Base-by-base conservation (phyloP, 2,329 filamentous ascomycete genomes). In the Rachicladosporium sp. region DNA sequence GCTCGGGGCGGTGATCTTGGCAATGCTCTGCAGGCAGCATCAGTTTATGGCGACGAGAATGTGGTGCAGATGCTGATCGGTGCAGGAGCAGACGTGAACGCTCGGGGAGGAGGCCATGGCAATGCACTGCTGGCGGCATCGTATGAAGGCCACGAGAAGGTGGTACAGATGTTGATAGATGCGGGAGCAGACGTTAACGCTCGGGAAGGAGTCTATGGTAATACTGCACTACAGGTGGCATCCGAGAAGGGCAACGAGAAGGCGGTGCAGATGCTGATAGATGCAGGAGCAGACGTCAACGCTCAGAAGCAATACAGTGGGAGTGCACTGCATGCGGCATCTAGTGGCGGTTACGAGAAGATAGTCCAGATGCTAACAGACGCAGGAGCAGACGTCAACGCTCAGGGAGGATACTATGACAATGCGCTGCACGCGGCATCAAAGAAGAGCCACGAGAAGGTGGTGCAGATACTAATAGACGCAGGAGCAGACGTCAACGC, bases 401-500 rank as follows among this genome's bases (percentile, higher is more conserved):
- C 36, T 21, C 39, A 35, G 35, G 42, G 36, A 38, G 4, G 13
- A n/a, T 37, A 46, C 29, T 6, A 21, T 15, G 47, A 36, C 32
- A 47, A 2, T 10, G 41, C 39, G 6, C 40, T 49, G 2, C 43
- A 47, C 34, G 45, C 35, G 5, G 45, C 45, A 31, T 46, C n/a
- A n/a, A n/a, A n/a, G n/a, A n/a, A n/a, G n/a, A n/a, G n/a, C n/a
- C n/a, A n/a, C n/a, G n/a, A n/a, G n/a, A 6, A 40, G 21, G 37
- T 36, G 10, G 36, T 43, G n/a, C 29, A 42, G 39, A n/a, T 45
- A 10, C 40, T 50, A 6, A 35, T 51, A 6, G 40, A 37, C 6
- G 41, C 36, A 19, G 47, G 43, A 11, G 47, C 46, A 7, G 43
- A 52, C 29, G 43, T 51, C 13, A 43, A 51, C 33, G 41, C 43